Percentiles rank a stretch among this genome's conserved stretches.
phyloP scores from a whole-genome alignment of 345 rosid genomes.

The Melastoma malabathricum region DNA sequence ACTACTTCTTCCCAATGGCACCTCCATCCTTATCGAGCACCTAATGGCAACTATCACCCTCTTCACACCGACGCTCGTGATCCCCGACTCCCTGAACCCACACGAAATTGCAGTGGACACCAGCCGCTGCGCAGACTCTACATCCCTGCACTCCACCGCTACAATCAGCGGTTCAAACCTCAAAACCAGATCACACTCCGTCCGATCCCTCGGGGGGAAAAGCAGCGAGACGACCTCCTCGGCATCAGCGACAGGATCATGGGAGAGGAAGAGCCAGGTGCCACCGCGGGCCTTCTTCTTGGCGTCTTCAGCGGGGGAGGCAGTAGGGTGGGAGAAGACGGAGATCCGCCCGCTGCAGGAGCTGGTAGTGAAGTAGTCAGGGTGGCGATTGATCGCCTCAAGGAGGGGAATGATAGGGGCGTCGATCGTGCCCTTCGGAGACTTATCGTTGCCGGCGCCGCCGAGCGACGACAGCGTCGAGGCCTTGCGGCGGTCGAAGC shows the following conservation, averaged over 20 bases:
- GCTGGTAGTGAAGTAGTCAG: no score
- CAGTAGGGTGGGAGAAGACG: constrained; percentile 57
- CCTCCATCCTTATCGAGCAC: constrained; percentile 80
- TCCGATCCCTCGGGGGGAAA: constrained; percentile 21
- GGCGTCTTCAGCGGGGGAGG: constrained; percentile 4
- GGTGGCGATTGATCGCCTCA: no score
- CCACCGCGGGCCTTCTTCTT: constrained; percentile 80
- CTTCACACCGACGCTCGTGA: constrained; percentile 52
- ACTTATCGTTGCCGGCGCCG: no score
- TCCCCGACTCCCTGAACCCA: constrained; percentile 83
- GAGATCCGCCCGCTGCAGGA: constrained; percentile 95
- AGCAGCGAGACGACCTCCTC: constrained; percentile 37
- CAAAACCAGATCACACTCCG: constrained; percentile 33
- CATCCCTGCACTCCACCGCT: constrained; percentile 65
- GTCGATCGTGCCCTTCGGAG: no score
- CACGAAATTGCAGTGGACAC: constrained; percentile 55
- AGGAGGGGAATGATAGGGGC: no score
- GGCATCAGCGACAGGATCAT: constrained; percentile 39
- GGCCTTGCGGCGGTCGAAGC: no score
- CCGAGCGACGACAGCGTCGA: no score
- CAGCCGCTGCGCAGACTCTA: constrained; percentile 45
- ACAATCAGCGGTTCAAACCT: constrained; percentile 82
- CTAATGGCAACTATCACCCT: constrained; percentile 75
- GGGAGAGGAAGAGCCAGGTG: constrained; percentile 67
- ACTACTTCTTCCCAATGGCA: constrained; percentile 50